Conservation (phyloP, 2,329 filamentous ascomycete species). For the Sporothrix brunneoviolacea region DNA sequence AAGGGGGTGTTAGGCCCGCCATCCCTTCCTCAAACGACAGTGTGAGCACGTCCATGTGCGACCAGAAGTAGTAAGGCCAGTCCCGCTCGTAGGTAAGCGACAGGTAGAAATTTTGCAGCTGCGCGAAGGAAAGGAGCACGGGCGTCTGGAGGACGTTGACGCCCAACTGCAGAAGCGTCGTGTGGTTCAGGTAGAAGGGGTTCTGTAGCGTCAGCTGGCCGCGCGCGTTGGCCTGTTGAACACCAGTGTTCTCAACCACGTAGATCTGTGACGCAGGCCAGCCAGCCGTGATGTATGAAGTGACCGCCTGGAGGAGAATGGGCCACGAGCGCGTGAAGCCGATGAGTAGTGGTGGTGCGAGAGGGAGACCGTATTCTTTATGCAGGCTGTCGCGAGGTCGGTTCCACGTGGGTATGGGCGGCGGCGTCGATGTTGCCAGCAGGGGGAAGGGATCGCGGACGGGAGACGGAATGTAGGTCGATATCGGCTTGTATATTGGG, state of each 20-base stretch:
- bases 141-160: too few species aligned
- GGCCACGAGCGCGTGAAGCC: too few species aligned
- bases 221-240: constrained; percentile 45
- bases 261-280: constrained; percentile 52
- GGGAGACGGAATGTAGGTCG: not conserved
- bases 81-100: constrained; percentile 33
- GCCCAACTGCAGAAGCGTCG: too few species aligned
- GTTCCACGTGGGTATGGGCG: constrained; percentile 35
- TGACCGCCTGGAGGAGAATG: constrained; percentile 47
- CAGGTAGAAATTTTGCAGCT: too few species aligned
- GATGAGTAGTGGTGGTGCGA: too few species aligned
- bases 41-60: constrained; percentile 45
- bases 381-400: constrained; percentile 31
- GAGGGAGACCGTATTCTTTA: too few species aligned
- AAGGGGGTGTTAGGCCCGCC: constrained; percentile 26
- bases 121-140: too few species aligned
- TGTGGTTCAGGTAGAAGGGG: constrained; percentile 50
- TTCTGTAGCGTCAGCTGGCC: constrained; percentile 45
- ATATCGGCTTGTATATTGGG: too few species aligned
- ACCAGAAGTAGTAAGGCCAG: constrained; percentile 47
- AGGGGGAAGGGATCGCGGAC: constrained; percentile 38
- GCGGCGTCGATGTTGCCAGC: constrained; percentile 29
- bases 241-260: constrained; percentile 53
- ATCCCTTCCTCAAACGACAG: constrained; percentile 37
- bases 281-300: constrained; percentile 51